Base-by-base conservation (phyloP, 2,329 filamentous ascomycete species). In the Cryphonectria carpinicola region DNA sequence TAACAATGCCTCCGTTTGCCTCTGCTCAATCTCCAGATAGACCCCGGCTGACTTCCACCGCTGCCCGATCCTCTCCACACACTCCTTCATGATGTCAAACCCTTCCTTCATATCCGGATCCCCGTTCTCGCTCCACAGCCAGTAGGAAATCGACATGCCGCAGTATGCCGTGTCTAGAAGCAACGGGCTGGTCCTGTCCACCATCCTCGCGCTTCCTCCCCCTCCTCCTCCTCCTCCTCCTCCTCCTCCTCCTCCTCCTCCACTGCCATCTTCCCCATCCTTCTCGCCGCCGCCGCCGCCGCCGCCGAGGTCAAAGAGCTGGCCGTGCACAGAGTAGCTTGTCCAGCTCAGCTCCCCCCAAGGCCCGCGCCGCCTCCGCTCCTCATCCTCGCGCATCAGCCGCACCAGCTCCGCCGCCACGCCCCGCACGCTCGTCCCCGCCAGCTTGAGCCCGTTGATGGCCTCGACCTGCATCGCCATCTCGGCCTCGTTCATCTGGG, bases 161-260 rank as follows among this genome's bases (percentile, higher is more conserved):
- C 75, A 75, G 70, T 83, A 83, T n/a, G 82, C 52, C 13, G 76
- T 74, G 72, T 82, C 80, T 72, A 83, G 76, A 43, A 79, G 75
- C 13, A 82, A 74, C 5, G 81, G 81, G 69, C 78, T 80, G 5
- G 81, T 66, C 17, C 73, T 68, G 37, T 77, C 76, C 19, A 80
- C 77, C 37, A 75, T 71, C 7, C 75, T 74, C 6, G 67, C 32
- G 35, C 25, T 39, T 13, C 49, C 7, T 39, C 46, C 64, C 25
- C 49, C 49, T 52, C 19, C 46, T 32, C 3, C 43, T 6, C 43
- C 43, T 22, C 43, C 6, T 41, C 13, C 46, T 32, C 32, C 43
- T 6, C 43, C 43, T 22, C 43, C 6, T 22, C 43, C 6, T 41
- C 13, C 46, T 32, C 32, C 43, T 6, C 43, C 43, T 22, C 43